Conservation (phyloP, 2,329 filamentous ascomycete genomes). For the Geosmithia morbida region DNA sequence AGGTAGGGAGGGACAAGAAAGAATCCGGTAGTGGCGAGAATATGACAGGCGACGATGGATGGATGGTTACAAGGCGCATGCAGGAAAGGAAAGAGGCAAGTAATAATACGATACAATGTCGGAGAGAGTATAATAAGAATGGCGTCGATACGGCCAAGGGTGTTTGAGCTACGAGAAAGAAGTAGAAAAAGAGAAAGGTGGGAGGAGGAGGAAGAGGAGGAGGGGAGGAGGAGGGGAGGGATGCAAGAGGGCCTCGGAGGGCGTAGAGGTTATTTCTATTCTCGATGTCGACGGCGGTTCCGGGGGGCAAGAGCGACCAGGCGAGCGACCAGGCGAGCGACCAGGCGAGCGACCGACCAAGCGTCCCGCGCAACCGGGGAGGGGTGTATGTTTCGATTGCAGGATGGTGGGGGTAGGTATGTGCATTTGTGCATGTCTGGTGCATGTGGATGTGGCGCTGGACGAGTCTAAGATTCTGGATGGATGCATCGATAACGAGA, state of each 20-base stretch:
- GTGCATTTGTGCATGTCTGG: too few species aligned
- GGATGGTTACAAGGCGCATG: neutral
- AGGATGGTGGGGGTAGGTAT: too few species aligned
- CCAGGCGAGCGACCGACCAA: neutral
- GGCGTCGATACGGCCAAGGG: too few species aligned
- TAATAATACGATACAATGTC: neutral
- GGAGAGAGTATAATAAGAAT: neutral
- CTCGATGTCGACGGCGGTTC: neutral
- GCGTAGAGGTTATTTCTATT: constrained; percentile 1
- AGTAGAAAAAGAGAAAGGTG: too few species aligned
- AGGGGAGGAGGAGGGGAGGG: neutral
- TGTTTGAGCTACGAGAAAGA: too few species aligned
- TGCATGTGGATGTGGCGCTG: neutral
- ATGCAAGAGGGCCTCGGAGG: neutral
- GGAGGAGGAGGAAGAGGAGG: neutral
- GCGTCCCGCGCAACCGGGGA: neutral
- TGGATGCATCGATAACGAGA: constrained; percentile 2
- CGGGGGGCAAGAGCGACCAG: neutral
- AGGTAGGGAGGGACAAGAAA: neutral
- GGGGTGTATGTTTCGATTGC: neutral
- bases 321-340: neutral
- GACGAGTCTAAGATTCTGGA: neutral
- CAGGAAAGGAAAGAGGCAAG: neutral
- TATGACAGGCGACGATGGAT: neutral
- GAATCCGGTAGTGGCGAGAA: neutral